Conservation (phyloP, 371 early-diverging fungal genomes). For the Mucor saturninus region DNA sequence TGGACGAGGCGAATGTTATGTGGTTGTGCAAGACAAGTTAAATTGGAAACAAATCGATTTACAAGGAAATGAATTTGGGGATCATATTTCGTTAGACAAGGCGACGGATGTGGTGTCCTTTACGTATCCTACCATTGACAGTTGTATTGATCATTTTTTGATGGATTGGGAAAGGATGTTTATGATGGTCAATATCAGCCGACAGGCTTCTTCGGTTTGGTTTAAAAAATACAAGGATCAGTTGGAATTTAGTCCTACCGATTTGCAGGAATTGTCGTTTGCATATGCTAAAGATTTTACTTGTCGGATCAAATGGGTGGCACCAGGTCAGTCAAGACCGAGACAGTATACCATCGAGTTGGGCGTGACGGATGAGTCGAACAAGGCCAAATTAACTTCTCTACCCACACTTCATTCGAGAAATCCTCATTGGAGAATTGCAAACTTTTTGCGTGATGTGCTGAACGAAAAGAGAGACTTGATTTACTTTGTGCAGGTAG, state of each 20-base stretch:
- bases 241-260: constrained; percentile 38
- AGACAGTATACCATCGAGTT: constrained; percentile 41
- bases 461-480: constrained; percentile 52
- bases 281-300: constrained; percentile 47
- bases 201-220: constrained; percentile 50
- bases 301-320: constrained; percentile 47
- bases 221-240: constrained; percentile 44
- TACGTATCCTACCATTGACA: constrained; percentile 50
- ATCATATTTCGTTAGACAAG: constrained; percentile 51
- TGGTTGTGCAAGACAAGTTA: constrained; percentile 47
- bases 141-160: constrained; percentile 45
- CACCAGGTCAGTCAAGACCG: constrained; percentile 28
- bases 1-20: constrained; percentile 52
- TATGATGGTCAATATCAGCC: constrained; percentile 54
- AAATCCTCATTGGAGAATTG: constrained; percentile 54
- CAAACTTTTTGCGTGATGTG: constrained; percentile 41
- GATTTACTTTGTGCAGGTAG: constrained; percentile 53
- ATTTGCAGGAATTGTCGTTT: constrained; percentile 42
- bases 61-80: constrained; percentile 34
- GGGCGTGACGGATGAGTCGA: constrained; percentile 19
- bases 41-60: constrained; percentile 36
- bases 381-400: constrained; percentile 10
- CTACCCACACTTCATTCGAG: constrained; percentile 24
- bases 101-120: constrained; percentile 45
- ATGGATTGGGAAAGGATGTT: constrained; percentile 53